Evolutionary conservation across 2,329 filamentous ascomycete genomes (phyloP), one percentile per base, ranked within the genome.

Genomic region (Xylaria sp.): DNA sequence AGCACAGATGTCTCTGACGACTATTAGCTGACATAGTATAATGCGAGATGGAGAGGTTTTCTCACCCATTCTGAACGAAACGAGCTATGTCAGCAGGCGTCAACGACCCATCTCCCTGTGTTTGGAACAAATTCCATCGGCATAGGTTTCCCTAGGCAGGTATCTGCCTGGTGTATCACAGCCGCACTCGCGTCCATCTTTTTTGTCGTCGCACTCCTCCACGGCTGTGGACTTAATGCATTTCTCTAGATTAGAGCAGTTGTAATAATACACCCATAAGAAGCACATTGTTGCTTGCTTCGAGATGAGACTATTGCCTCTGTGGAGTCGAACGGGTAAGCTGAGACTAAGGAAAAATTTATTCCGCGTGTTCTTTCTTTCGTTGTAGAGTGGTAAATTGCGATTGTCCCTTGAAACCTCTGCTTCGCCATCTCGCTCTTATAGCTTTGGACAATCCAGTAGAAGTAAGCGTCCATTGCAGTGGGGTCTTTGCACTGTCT

Each of bases 71-170:
- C 15, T 6, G 20, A 41, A 2, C 18, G 32, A 7, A 13, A 48
- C n/a, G 5, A 41, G 44, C 50, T 7, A 20, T 32, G 25, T 10
- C 8, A 23, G 54, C 39, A 28, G n/a, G n/a, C n/a, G 28, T 61
- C 12, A 60, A 28, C 63, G 63, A 9, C 41, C 64, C 10, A 15
- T 20, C 52, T 56, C 58, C n/a, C 25, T 57, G 51, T 66, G 64
- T 12, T 60, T 51, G 18, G 13, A 23, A 46, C 50, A 66, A 32
- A 66, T 41, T 4, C 64, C 51, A 44, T 18, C 41, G 5, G 50
- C 58, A 18, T 56, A 66, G n/a, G 28, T 62, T 25, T 66, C 58
- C 28, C 44, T 18, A 4, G 57, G 57, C 34, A 50, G 1, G n/a
- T 66, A 66, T 7, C 10, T 18, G 3, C 23, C 28, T 37, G 63